These are phyloP conservation scores for Boletus edulis DNA, from an alignment of 768 basidiomycete species.

Conservation along the genomic window DNA sequence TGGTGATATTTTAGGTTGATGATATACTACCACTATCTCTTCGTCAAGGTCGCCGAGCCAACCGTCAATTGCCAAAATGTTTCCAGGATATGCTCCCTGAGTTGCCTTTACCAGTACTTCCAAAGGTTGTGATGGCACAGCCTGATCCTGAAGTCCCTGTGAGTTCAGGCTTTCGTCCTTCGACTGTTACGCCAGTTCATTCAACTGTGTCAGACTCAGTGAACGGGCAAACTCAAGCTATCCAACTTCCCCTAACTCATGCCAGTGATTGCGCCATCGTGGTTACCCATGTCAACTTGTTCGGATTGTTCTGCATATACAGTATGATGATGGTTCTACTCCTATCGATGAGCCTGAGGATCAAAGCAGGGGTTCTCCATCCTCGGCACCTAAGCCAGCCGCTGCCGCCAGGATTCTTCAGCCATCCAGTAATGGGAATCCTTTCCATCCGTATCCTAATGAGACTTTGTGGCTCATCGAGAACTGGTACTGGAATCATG, in stretches of 20 bases:
- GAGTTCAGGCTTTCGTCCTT: too few species aligned
- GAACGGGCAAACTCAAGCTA: too few species aligned
- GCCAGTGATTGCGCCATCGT: not conserved
- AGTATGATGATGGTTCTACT: too few species aligned
- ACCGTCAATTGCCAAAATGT: not conserved
- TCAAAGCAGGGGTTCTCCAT: not conserved
- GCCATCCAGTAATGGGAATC: not conserved
- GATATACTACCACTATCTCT: not conserved
- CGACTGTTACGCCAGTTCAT: too few species aligned
- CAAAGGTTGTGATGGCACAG: not conserved
- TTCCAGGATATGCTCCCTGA: not conserved
- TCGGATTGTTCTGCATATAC: not conserved
- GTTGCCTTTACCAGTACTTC: not conserved
- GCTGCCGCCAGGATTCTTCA: not conserved
- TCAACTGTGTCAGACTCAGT: too few species aligned
- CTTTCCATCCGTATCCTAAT: not conserved
- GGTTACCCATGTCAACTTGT: not conserved
- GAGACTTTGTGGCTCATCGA: not conserved
- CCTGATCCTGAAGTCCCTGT: too few species aligned
- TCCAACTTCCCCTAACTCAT: too few species aligned
- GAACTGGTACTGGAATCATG: not conserved
- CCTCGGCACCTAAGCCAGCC: not conserved
- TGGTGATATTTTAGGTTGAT: too few species aligned
- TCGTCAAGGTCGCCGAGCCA: not conserved
- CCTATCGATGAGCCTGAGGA: not conserved